These are phyloP conservation scores for Leishmania guyanensis DNA, from an alignment of 208 protist genomes.

Conservation along the genomic window DNA sequence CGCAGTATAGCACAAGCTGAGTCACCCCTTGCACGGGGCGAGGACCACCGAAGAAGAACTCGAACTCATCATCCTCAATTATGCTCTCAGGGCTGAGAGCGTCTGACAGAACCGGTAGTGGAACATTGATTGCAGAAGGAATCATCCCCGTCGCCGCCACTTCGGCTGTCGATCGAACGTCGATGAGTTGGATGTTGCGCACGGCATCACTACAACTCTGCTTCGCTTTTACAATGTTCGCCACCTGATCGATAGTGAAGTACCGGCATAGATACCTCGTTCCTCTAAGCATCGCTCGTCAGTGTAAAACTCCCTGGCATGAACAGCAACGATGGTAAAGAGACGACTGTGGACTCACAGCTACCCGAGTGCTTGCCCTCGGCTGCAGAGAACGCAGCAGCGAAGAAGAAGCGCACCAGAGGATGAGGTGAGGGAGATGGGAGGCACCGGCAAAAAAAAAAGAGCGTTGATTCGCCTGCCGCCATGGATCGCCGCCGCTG, in stretches of 20 bases:
- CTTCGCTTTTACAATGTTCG: conserved; percentile 63
- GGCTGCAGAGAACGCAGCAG: not conserved
- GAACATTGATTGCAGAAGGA: conserved; percentile 70
- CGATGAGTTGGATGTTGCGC: conserved; percentile 51
- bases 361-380: not conserved
- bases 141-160: conserved; percentile 70
- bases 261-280: conserved; percentile 16
- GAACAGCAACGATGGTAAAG: conserved; percentile 6
- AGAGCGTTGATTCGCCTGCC: not conserved
- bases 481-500: not conserved
- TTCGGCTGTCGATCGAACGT: conserved; percentile 78
- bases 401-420: too few relatives aligned
- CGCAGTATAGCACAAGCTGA: conserved; percentile 80
- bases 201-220: conserved; percentile 21
- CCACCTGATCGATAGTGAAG: conserved; percentile 62
- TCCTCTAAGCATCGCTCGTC: conserved; percentile 28
- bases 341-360: not conserved
- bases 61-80: conserved; percentile 59
- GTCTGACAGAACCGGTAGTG: conserved; percentile 53
- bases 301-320: not conserved
- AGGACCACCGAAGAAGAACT: conserved; percentile 39
- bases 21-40: conserved; percentile 43
- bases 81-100: conserved; percentile 39
- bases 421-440: not conserved
- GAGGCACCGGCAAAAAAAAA: not conserved